Evolutionary conservation across 352 stramenopile genomes (phyloP).

Genomic region (Blastocystis hominis): DNA sequence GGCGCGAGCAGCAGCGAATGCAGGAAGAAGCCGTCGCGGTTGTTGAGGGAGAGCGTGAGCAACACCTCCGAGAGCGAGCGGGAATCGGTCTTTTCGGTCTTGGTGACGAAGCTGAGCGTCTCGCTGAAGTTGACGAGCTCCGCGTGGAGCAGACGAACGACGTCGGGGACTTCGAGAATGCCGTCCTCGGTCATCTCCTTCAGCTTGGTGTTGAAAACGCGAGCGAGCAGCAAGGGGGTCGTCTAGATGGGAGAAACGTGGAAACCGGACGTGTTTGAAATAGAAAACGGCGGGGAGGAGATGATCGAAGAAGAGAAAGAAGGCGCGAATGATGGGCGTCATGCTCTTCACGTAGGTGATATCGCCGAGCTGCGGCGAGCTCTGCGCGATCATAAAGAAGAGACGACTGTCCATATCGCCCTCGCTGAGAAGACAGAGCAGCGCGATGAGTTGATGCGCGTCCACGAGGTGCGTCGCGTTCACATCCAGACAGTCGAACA

Average conservation of each 20-base stretch:
- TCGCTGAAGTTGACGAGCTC: background rate
- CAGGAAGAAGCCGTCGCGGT: background rate
- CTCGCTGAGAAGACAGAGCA: background rate
- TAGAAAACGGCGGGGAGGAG: background rate
- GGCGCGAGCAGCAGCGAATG: background rate
- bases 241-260: background rate
- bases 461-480: background rate
- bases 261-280: background rate
- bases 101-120: background rate
- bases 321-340: background rate
- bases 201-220: background rate
- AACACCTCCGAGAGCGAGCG: background rate
- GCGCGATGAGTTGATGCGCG: background rate
- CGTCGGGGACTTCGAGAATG: background rate
- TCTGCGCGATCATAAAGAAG: background rate
- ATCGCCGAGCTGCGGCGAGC: background rate
- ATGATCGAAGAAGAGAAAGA: conserved; percentile 21
- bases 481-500: conserved; percentile 38
- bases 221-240: background rate
- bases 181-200: background rate
- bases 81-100: background rate
- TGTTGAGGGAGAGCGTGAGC: background rate
- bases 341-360: conserved; percentile 1
- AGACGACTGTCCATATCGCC: conserved; percentile 10
- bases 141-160: background rate